These are phyloP conservation scores for Hippophae rhamnoides DNA, from an alignment of 306 rosid genomes.

Conservation along the genomic window DNA sequence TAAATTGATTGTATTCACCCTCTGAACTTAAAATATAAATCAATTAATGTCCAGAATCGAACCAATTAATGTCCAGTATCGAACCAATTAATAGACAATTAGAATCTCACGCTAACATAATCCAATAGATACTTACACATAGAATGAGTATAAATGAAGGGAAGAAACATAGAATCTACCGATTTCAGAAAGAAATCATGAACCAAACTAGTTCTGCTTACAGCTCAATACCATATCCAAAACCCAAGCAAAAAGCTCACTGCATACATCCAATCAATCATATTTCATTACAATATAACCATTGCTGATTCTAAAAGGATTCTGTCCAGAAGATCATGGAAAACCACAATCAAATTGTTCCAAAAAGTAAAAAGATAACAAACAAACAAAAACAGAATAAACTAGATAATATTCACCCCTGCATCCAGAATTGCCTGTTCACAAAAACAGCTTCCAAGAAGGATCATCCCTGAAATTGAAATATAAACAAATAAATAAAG, in stretches of 20 bases:
- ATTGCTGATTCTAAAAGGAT: constrained; percentile 35
- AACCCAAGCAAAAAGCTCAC: constrained; percentile 4
- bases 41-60: no score
- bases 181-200: constrained; percentile 10
- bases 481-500: background rate
- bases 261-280: constrained; percentile 40
- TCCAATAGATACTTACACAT: no score
- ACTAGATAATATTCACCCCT: constrained; percentile 91
- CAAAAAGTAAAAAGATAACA: background rate
- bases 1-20: no score
- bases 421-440: constrained; percentile 77
- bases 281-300: constrained; percentile 43
- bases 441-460: constrained; percentile 28
- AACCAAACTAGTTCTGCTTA: constrained; percentile 39
- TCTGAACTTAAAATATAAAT: no score
- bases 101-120: no score
- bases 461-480: constrained; percentile 49
- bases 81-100: no score
- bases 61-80: no score
- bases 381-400: constrained; percentile 20
- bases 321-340: constrained; percentile 12
- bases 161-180: background rate
- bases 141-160: constrained; percentile 3
- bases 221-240: constrained; percentile 33
- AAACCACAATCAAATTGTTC: constrained; percentile 42